phyloP scores from a whole-genome alignment of 1,284 basidiomycete genomes.

The Cutaneotrichosporon dermatis region DNA sequence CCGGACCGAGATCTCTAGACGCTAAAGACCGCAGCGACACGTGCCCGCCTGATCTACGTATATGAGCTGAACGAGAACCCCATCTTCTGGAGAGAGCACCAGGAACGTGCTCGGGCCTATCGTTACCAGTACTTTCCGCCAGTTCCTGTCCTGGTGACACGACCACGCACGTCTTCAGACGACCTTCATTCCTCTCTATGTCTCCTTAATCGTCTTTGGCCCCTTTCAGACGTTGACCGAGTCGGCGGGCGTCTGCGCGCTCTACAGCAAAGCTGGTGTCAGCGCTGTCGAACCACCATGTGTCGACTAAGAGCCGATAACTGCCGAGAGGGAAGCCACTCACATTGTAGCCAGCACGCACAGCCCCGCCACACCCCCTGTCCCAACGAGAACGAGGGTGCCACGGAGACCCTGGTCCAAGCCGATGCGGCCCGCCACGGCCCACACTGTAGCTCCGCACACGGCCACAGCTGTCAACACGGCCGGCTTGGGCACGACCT shows the following conservation, averaged over 20 bases:
- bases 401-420: not conserved
- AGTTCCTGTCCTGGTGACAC: too few species aligned
- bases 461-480: slow-evolving; percentile 1
- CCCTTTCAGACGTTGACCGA: not conserved
- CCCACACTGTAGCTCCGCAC: slow-evolving; percentile 4
- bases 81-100: not conserved
- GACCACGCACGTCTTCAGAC: too few species aligned
- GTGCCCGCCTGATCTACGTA: too few species aligned
- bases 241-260: not conserved
- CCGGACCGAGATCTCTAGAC: too few species aligned
- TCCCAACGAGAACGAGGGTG: slow-evolving; percentile 17
- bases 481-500: slow-evolving; percentile 1
- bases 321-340: too few species aligned
- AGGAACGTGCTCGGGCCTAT: too few species aligned
- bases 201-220: not conserved
- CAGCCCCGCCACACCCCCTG: slow-evolving; percentile 30
- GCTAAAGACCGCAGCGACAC: too few species aligned
- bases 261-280: slow-evolving; percentile 2
- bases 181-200: not conserved
- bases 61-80: too few species aligned
- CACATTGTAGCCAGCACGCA: slow-evolving; percentile 30
- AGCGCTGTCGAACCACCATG: not conserved
- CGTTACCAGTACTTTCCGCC: too few species aligned
- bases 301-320: too few species aligned
- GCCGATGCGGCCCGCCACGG: not conserved